Evolutionary conservation across 2,329 filamentous ascomycete genomes (phyloP).

Genomic region (Aspergillus proliferans): DNA sequence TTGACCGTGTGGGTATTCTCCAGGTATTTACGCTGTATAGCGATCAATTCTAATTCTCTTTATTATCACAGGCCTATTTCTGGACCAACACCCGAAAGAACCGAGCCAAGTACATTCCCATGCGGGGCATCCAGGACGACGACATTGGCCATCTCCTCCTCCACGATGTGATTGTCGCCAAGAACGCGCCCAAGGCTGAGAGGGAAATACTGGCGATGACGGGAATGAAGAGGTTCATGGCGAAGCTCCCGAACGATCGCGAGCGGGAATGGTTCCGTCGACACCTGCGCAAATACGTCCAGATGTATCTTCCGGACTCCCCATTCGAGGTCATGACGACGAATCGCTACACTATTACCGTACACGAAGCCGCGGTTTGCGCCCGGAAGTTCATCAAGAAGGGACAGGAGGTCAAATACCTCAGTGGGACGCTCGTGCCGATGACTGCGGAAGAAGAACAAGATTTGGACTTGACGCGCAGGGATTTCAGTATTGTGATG

Average conservation of each 20-base stretch:
- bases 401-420: slow-evolving; percentile 82
- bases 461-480: slow-evolving; percentile 70
- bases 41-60: slow-evolving; percentile 11
- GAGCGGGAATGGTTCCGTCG: slow-evolving; percentile 81
- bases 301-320: slow-evolving; percentile 88
- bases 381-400: slow-evolving; percentile 72
- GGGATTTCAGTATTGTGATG: slow-evolving; percentile 95
- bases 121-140: slow-evolving; percentile 67
- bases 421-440: slow-evolving; percentile 83
- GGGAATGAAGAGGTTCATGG: slow-evolving; percentile 66
- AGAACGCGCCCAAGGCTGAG: slow-evolving; percentile 66
- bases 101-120: slow-evolving; percentile 74
- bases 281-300: slow-evolving; percentile 84
- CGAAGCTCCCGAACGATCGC: slow-evolving; percentile 62
- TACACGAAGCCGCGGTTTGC: slow-evolving; percentile 80
- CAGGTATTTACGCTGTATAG: slow-evolving; percentile 1
- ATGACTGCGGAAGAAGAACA: slow-evolving; percentile 90
- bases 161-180: slow-evolving; percentile 64
- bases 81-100: slow-evolving; percentile 97
- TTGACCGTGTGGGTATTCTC: slow-evolving; percentile 72
- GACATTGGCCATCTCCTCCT: slow-evolving; percentile 56
- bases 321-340: slow-evolving; percentile 91
- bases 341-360: slow-evolving; percentile 88
- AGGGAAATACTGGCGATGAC: slow-evolving; percentile 63
- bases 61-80: slow-evolving; percentile 67